Evolutionary conservation across 495 filamentous ascomycete species (phyloP).

Genomic region (Hyaloscypha bicolor): DNA sequence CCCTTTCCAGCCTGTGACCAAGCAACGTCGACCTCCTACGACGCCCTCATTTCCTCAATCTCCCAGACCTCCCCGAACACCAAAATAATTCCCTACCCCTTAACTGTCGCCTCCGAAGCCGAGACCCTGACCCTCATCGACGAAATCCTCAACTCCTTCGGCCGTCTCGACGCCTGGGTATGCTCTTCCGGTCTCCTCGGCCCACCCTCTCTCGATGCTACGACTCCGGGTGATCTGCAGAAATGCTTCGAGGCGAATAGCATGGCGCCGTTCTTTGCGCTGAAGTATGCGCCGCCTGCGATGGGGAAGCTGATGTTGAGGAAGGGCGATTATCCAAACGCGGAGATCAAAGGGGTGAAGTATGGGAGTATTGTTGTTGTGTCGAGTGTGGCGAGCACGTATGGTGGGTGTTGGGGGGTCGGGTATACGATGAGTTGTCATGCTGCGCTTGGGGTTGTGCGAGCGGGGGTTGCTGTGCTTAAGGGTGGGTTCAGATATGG

Average conservation of each 20-base stretch:
- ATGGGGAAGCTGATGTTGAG: conserved; percentile 59
- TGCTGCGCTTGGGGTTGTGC: conserved; percentile 60
- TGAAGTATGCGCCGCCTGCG: conserved; percentile 63
- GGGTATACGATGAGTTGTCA: conserved; percentile 60
- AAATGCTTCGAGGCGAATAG: conserved; percentile 59
- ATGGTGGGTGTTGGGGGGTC: conserved; percentile 61
- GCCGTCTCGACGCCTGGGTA: conserved; percentile 62
- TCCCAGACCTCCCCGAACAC: conserved; percentile 49
- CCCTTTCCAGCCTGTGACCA: conserved; percentile 29
- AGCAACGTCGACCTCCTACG: conserved; percentile 18
- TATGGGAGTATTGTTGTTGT: conserved; percentile 65
- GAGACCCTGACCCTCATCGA: conserved; percentile 62
- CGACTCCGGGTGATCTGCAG: conserved; percentile 53
- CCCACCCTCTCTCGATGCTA: conserved; percentile 55
- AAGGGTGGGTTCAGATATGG: conserved; percentile 39
- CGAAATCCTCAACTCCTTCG: conserved; percentile 61
- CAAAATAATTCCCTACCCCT: conserved; percentile 60
- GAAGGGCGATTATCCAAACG: conserved; percentile 56
- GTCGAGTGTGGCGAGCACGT: conserved; percentile 54
- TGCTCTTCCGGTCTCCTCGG: conserved; percentile 57
- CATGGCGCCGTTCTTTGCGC: conserved; percentile 62
- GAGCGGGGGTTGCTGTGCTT: conserved; percentile 56
- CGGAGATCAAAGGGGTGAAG: conserved; percentile 54
- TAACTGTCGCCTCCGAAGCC: conserved; percentile 55
- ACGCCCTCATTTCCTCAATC: conserved; percentile 37